phyloP scores from a whole-genome alignment of 345 rosid genomes.

The Hypericum androsaemum region DNA sequence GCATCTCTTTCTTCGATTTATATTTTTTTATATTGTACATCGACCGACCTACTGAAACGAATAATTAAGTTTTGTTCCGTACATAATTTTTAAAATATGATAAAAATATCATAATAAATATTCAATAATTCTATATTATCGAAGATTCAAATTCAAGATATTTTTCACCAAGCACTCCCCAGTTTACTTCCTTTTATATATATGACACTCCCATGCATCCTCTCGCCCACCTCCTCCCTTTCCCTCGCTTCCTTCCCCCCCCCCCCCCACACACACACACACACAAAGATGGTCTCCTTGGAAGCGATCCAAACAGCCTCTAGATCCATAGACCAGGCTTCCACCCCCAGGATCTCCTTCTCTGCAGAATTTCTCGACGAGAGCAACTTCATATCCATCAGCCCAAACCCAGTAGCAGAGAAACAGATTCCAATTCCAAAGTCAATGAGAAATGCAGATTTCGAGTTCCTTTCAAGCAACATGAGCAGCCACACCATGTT shows the following conservation, averaged over 20 bases:
- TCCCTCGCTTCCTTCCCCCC: not conserved
- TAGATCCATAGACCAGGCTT: constrained; percentile 27
- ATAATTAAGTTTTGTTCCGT: too few species aligned
- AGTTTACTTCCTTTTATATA: constrained; percentile 25
- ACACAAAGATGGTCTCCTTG: constrained; percentile 37
- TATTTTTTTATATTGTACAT: too few species aligned
- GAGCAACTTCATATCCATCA: constrained; percentile 52
- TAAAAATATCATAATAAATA: too few species aligned
- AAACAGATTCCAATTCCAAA: constrained; percentile 6
- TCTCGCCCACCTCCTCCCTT: constrained; percentile 7
- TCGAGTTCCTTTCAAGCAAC: constrained; percentile 67
- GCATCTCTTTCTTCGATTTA: not conserved
- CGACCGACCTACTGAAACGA: too few species aligned
- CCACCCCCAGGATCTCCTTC: constrained; percentile 79
- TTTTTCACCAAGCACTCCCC: too few species aligned
- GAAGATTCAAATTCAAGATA: too few species aligned
- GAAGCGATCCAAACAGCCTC: constrained; percentile 32
- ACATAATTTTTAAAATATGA: too few species aligned
- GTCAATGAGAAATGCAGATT: constrained; percentile 40
- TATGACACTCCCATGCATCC: constrained; percentile 15
- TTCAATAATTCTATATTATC: too few species aligned
- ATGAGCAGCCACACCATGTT: constrained; percentile 40
- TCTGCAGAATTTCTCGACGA: constrained; percentile 65
- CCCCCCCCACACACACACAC: too few species aligned
- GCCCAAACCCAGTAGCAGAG: constrained; percentile 29